Percentiles rank a stretch among this genome's conserved stretches.
Evolutionary conservation across 106 monocot genomes (phyloP).

Genomic region (Vanilla planifolia): DNA sequence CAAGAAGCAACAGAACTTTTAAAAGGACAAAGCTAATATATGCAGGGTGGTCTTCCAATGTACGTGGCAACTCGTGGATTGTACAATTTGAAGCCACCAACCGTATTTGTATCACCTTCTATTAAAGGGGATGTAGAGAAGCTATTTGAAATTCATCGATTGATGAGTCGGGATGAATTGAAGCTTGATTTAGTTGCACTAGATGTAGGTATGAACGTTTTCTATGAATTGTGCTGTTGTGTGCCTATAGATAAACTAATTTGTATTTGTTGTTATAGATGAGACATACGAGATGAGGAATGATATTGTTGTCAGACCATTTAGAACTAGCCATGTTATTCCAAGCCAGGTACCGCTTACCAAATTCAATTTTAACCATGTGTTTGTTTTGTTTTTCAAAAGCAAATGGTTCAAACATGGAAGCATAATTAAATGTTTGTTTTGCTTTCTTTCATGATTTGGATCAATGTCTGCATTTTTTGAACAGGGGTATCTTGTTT

Average conservation of each 20-base stretch:
- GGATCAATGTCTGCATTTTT: not conserved
- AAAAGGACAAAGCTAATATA: not conserved
- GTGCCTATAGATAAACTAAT: no score
- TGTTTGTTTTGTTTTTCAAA: not conserved
- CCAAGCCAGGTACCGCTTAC: constrained; percentile 75
- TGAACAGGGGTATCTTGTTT: constrained; percentile 88
- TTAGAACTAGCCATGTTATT: constrained; percentile 86
- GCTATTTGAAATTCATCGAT: constrained; percentile 75
- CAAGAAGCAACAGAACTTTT: not conserved
- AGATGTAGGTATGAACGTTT: constrained; percentile 87
- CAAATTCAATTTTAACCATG: not conserved
- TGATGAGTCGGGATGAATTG: constrained; percentile 71
- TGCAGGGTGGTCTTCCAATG: constrained; percentile 95
- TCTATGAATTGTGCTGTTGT: not conserved
- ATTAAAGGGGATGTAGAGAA: constrained; percentile 85
- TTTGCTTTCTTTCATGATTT: not conserved
- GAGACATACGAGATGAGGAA: constrained; percentile 97
- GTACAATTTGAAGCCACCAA: constrained; percentile 88
- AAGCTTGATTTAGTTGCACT: constrained; percentile 81
- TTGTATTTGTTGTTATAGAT: no score
- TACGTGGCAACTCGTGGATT: constrained; percentile 88
- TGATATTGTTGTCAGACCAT: constrained; percentile 97
- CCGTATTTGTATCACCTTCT: constrained; percentile 86
- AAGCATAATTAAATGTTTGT: not conserved
- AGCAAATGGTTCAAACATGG: not conserved